Percentiles rank a stretch among this genome's conserved stretches.
Evolutionary conservation across 208 protist species (phyloP).

Genomic region (Crithidia fasciculata): DNA sequence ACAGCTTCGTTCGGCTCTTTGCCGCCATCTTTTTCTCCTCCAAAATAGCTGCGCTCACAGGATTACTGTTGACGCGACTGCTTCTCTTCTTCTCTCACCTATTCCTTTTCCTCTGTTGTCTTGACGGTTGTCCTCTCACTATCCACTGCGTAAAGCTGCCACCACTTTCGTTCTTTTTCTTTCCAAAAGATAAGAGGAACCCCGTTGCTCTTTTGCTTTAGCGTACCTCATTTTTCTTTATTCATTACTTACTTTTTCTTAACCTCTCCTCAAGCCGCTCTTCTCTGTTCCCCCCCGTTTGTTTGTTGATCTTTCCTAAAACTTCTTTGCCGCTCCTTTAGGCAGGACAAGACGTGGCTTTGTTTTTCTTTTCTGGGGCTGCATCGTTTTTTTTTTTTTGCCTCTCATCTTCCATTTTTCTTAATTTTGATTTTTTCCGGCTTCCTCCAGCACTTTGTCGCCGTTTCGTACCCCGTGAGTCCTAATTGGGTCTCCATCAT

Average conservation of each 20-base stretch:
- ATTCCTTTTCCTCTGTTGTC: not conserved
- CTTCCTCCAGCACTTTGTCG: not conserved
- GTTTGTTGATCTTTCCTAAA: not conserved
- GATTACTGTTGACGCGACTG: too few relatives aligned
- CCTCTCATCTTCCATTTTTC: slow-evolving; percentile 1
- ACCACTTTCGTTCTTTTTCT: not conserved
- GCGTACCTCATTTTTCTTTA: not conserved
- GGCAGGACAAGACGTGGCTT: too few relatives aligned
- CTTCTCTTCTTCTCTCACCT: not conserved
- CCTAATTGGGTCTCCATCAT: not conserved
- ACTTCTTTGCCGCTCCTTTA: too few relatives aligned
- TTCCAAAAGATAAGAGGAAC: not conserved
- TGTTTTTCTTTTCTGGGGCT: not conserved
- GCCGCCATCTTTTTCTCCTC: too few relatives aligned
- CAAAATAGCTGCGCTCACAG: too few relatives aligned
- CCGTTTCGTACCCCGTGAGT: not conserved
- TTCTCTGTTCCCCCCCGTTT: not conserved
- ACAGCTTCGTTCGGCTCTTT: too few relatives aligned
- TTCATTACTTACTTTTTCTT: too few relatives aligned
- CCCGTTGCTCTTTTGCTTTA: not conserved
- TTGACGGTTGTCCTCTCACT: not conserved
- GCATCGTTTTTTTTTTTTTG: slow-evolving; percentile 13
- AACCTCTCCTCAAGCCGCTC: not conserved
- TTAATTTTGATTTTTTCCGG: not conserved
- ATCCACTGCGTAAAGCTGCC: too few relatives aligned